Conservation (phyloP, 2,329 filamentous ascomycete species). For the Alternaria gaisen region DNA sequence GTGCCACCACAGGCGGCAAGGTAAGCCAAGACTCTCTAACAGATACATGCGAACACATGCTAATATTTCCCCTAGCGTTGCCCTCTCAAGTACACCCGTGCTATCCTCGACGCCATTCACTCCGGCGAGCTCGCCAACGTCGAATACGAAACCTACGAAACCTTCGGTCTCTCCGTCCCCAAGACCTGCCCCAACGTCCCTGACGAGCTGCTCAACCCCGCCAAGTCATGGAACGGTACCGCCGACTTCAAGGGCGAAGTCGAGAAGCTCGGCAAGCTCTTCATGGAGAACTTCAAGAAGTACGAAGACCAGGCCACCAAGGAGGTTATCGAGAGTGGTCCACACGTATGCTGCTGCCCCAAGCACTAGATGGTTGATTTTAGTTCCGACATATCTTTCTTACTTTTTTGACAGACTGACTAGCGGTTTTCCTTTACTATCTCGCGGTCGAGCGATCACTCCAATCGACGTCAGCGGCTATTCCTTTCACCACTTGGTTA, state of each 20-base stretch:
- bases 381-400: not conserved
- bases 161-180: constrained; percentile 97
- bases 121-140: constrained; percentile 91
- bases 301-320: constrained; percentile 77
- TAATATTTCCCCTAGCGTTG: constrained; percentile 79
- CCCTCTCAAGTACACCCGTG: constrained; percentile 97
- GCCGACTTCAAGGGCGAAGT: constrained; percentile 89
- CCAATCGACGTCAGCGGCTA: constrained; percentile 2
- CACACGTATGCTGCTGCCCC: constrained; percentile 52
- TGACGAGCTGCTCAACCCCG: constrained; percentile 90
- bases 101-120: constrained; percentile 98
- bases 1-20: constrained; percentile 80
- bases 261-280: constrained; percentile 86
- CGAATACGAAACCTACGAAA: constrained; percentile 93
- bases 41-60: constrained; percentile 15
- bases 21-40: not conserved
- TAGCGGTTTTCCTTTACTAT: not conserved
- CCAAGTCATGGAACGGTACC: constrained; percentile 86
- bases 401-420: constrained; percentile 6
- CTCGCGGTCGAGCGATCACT: not conserved
- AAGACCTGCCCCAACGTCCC: constrained; percentile 90
- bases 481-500: not conserved
- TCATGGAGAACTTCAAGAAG: constrained; percentile 98
- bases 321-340: constrained; percentile 58
- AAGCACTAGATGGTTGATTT: constrained; percentile 35